Conservation (phyloP, 2,329 filamentous ascomycete species). For the Colletotrichum graminicola region DNA sequence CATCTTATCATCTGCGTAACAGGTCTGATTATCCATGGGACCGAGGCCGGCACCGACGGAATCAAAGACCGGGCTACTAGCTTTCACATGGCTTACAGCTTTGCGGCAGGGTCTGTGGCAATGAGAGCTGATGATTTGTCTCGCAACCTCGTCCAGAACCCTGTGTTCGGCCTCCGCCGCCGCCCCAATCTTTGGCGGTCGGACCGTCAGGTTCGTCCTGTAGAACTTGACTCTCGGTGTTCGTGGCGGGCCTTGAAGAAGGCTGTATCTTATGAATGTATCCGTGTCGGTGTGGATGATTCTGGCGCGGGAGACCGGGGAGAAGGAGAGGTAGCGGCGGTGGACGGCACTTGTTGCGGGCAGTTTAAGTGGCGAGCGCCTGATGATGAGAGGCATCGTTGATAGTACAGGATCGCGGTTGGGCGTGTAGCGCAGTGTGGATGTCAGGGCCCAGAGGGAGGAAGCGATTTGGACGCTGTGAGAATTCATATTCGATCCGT, state of each 20-base stretch:
- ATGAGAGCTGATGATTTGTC: not conserved
- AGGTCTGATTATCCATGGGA: not conserved
- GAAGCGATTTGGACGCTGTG: too few relatives aligned
- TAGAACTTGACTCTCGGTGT: not conserved
- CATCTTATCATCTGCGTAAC: not conserved
- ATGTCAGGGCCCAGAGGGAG: too few relatives aligned
- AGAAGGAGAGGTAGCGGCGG: conserved; percentile 47
- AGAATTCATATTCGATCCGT: too few relatives aligned
- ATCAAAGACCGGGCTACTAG: not conserved
- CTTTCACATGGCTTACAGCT: not conserved
- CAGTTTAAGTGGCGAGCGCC: too few relatives aligned
- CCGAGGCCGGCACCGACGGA: not conserved
- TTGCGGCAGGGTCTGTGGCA: not conserved
- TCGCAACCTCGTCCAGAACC: not conserved
- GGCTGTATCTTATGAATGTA: conserved; percentile 4
- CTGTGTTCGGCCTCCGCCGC: not conserved
- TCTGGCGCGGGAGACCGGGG: not conserved
- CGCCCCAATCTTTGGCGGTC: not conserved
- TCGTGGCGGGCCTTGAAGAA: not conserved
- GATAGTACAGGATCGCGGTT: not conserved
- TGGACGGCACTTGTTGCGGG: not conserved
- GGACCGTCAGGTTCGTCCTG: not conserved
- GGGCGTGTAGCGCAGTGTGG: too few relatives aligned
- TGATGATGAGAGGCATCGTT: too few relatives aligned
- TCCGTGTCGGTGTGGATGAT: conserved; percentile 1